Evolutionary conservation across 2,329 filamentous ascomycete species (phyloP), one percentile per base, ranked within the genome.

Genomic region (Rutstroemia sp.): DNA sequence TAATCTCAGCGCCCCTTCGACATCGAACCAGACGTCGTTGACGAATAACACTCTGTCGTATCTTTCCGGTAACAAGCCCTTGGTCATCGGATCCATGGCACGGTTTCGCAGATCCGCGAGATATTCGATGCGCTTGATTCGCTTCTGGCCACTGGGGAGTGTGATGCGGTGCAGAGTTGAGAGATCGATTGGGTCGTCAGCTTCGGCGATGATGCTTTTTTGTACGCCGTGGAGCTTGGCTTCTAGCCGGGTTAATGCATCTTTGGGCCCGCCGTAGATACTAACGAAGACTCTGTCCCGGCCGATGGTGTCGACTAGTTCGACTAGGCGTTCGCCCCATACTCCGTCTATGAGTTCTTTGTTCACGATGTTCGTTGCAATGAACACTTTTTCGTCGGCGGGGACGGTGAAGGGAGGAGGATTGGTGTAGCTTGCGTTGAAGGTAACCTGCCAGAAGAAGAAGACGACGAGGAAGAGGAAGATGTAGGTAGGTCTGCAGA

Each of bases 51-150:
- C 71, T 65, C 79, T 81, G 65, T 81, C 78, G 65, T 77, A 87
- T 12, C 70, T 66, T 41, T 67, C 70, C 19, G 71, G 70, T 4
- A 64, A 58, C 30, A 41, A 14, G 12, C 53, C 53, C 14, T 74
- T 73, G 44, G 83, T 77, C 10, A 91, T 74, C 0, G 87, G 86
- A 39, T 76, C 73, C 23, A 91, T 71, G 0, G 86, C 87, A 47
- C 81, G 79, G 68, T 91, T 91, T 50, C 88, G 80, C 50, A 89
- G 82, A 67, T 86, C 82, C 12, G 88, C 85, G 19, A 91, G 75
- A 69, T 86, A 90, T 30, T 84, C 79, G 45, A 91, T 84, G n/a
- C 88, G 79, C 69, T 89, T 89, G 39, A 86, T 75, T n/a, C 83
- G 79, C 42, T 74, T 73, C 41, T 79, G 76, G 0, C 86, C 86